phyloP scores from a whole-genome alignment of 192 early-diverging fungal species.

The Ambispora gerdemannii region DNA sequence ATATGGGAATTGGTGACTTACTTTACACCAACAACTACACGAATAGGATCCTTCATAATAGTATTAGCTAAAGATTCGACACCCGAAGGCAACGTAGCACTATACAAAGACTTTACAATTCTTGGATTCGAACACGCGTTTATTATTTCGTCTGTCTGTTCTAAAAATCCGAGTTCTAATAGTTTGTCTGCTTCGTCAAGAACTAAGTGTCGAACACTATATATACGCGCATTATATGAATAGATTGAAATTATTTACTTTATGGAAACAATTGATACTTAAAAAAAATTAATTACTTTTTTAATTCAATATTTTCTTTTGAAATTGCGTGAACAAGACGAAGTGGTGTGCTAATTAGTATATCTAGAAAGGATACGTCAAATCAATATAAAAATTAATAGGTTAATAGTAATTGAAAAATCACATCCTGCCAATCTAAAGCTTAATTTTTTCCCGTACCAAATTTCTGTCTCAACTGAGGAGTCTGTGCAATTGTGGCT shows the following conservation, averaged over 20 bases:
- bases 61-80: conserved; percentile 89
- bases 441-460: conserved; percentile 29
- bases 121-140: conserved; percentile 73
- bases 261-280: too few relatives aligned
- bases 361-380: conserved; percentile 54
- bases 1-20: too few relatives aligned
- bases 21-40: conserved; percentile 85
- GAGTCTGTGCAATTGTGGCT: conserved; percentile 61
- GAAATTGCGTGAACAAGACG: conserved; percentile 87
- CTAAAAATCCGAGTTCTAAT: conserved; percentile 79
- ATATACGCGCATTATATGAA: too few relatives aligned
- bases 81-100: conserved; percentile 88
- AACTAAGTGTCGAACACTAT: conserved; percentile 67
- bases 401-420: background rate
- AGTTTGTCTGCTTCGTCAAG: conserved; percentile 85
- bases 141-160: conserved; percentile 85
- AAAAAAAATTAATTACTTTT: conserved; percentile 43
- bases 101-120: conserved; percentile 84
- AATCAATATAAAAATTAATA: conserved; percentile 22
- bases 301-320: conserved; percentile 71
- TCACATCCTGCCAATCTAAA: conserved; percentile 2
- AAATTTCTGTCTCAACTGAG: conserved; percentile 66
- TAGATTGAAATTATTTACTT: too few relatives aligned
- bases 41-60: conserved; percentile 86
- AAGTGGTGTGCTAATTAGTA: conserved; percentile 90